phyloP scores from a whole-genome alignment of 2,329 filamentous ascomycete genomes.

The Aspergillus carbonarius region DNA sequence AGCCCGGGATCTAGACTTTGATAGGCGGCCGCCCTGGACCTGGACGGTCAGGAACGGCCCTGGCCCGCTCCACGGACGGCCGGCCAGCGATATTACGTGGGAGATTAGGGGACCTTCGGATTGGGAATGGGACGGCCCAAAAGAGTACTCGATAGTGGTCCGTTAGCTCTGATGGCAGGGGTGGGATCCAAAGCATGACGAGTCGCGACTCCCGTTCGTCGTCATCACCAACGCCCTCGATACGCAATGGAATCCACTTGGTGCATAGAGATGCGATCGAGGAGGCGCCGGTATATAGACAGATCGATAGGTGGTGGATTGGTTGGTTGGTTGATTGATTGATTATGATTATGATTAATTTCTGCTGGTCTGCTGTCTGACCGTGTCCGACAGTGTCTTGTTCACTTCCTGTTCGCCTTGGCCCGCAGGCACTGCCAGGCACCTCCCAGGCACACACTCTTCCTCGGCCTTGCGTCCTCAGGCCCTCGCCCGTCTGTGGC shows the following conservation, averaged over 20 bases:
- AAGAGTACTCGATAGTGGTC: not conserved
- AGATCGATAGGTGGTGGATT: not conserved
- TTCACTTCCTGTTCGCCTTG: not conserved
- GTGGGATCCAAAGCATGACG: slow-evolving; percentile 2
- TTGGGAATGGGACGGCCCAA: not conserved
- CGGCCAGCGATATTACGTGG: not conserved
- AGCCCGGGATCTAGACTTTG: not conserved
- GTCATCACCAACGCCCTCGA: slow-evolving; percentile 9
- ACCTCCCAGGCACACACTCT: no score
- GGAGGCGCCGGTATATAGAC: not conserved
- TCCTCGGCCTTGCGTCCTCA: slow-evolving; percentile 9
- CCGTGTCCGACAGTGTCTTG: no score
- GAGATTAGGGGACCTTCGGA: not conserved
- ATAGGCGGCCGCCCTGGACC: not conserved
- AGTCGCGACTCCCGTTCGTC: slow-evolving; percentile 6
- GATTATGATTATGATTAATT: not conserved
- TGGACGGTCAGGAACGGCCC: no score
- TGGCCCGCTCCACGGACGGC: not conserved
- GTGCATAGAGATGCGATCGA: not conserved
- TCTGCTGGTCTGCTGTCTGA: not conserved
- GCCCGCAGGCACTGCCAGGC: no score
- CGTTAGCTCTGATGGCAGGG: not conserved
- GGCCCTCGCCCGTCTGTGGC: slow-evolving; percentile 9
- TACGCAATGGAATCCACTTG: slow-evolving; percentile 9
- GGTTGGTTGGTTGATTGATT: not conserved